Conservation (phyloP, 805 yeast genomes). For the Candida takata region DNA sequence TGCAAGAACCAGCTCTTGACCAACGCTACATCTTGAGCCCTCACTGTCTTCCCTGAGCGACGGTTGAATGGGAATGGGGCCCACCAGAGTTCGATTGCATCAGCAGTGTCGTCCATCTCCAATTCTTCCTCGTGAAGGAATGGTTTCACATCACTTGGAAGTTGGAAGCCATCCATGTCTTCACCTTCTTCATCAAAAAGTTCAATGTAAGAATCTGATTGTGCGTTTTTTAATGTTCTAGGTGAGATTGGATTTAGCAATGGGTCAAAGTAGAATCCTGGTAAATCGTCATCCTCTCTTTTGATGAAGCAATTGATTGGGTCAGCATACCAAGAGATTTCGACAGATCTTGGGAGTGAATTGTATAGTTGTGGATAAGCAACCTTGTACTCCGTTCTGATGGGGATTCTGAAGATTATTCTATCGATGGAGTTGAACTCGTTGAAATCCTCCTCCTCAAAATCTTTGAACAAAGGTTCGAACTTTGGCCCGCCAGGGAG, state of each 20-base stretch:
- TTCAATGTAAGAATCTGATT: slow-evolving; percentile 18
- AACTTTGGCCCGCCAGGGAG: slow-evolving; percentile 96
- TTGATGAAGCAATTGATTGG: slow-evolving; percentile 48
- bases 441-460: slow-evolving; percentile 67
- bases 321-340: slow-evolving; percentile 54
- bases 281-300: slow-evolving; percentile 36
- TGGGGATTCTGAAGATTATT: slow-evolving; percentile 69
- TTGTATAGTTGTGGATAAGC: slow-evolving; percentile 86
- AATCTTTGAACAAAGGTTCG: slow-evolving; percentile 72
- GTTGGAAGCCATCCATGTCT: slow-evolving; percentile 31
- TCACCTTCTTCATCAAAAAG: slow-evolving; percentile 26
- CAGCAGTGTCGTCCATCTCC: slow-evolving; percentile 38
- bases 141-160: slow-evolving; percentile 42
- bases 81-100: slow-evolving; percentile 63
- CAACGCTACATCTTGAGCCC: slow-evolving; percentile 88
- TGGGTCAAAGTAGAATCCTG: slow-evolving; percentile 51
- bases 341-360: slow-evolving; percentile 61
- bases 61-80: slow-evolving; percentile 84
- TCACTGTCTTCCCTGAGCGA: slow-evolving; percentile 59
- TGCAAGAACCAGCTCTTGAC: slow-evolving; percentile 77
- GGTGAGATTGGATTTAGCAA: slow-evolving; percentile 49
- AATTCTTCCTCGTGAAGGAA: slow-evolving; percentile 40
- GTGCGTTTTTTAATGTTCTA: slow-evolving; percentile 21
- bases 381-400: slow-evolving; percentile 76
- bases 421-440: slow-evolving; percentile 89